Percentiles rank a stretch among this genome's conserved stretches.
Evolutionary conservation across 1,284 basidiomycete species (phyloP).

Genomic region (Gomphus sp.): DNA sequence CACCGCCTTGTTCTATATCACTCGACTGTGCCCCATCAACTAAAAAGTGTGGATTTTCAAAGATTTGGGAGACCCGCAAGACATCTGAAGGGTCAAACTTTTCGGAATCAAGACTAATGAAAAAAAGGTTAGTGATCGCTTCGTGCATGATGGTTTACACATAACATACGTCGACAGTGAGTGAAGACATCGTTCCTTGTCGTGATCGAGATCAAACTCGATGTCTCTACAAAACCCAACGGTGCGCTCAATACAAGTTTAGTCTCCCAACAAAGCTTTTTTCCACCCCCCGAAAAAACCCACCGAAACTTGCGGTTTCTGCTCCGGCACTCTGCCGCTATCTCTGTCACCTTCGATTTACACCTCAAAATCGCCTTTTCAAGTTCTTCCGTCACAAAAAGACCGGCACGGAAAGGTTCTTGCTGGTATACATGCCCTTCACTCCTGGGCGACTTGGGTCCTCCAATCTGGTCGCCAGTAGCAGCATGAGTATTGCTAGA

Average conservation of each 20-base stretch:
- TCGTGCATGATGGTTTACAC: neutral
- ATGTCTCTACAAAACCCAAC: conserved; percentile 28
- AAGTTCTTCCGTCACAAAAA: conserved; percentile 22
- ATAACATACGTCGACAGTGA: conserved; percentile 21
- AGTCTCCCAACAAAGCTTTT: too few relatives aligned
- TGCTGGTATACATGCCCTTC: conserved; percentile 16
- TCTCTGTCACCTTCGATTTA: conserved; percentile 18
- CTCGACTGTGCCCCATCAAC: conserved; percentile 24
- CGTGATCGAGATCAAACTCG: conserved; percentile 42
- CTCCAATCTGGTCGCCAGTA: neutral
- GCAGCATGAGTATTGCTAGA: neutral
- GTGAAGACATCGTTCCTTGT: conserved; percentile 33
- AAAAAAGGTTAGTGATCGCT: neutral
- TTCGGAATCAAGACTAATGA: conserved; percentile 1
- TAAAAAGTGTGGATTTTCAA: conserved; percentile 35
- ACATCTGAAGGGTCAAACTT: conserved; percentile 31
- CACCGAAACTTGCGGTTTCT: conserved; percentile 20
- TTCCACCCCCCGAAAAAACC: too few relatives aligned
- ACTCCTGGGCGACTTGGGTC: neutral
- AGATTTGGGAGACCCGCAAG: conserved; percentile 34
- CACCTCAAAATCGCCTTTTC: conserved; percentile 20
- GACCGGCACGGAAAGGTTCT: conserved; percentile 23
- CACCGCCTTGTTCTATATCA: conserved; percentile 34
- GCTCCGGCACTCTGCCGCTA: conserved; percentile 20
- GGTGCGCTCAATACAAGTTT: neutral